These are phyloP conservation scores for Pyrus hybrid DNA, from an alignment of 331 rosid species.

Conservation along the genomic window DNA sequence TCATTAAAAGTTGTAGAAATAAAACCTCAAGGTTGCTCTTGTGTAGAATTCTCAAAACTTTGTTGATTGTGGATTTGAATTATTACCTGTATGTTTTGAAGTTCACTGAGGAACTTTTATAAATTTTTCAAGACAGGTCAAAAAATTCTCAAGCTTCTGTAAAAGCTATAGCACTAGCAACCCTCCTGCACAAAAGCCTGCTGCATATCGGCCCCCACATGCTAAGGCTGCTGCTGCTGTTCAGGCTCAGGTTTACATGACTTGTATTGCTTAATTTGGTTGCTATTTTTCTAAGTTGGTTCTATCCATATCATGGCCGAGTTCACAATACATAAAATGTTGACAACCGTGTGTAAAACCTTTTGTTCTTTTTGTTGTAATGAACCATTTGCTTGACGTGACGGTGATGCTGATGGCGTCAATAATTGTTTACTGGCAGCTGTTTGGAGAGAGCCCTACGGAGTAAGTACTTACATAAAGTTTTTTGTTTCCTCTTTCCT, in stretches of 20 bases:
- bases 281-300: neutral
- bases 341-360: neutral
- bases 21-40: constrained; percentile 58
- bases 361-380: neutral
- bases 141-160: constrained; percentile 35
- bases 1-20: constrained; percentile 47
- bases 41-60: neutral
- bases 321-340: neutral
- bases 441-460: constrained; percentile 60
- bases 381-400: constrained; percentile 2
- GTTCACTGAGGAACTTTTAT: constrained; percentile 15
- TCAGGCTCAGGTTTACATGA: constrained; percentile 70
- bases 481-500: neutral
- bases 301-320: neutral
- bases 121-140: constrained; percentile 40
- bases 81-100: neutral
- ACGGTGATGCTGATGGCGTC: constrained; percentile 24
- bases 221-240: constrained; percentile 70
- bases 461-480: constrained; percentile 39
- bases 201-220: constrained; percentile 95
- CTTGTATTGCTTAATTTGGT: neutral
- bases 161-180: constrained; percentile 33
- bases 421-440: constrained; percentile 39
- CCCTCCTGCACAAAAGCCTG: constrained; percentile 63
- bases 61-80: neutral